Base-by-base conservation (phyloP, 2,329 filamentous ascomycete species). In the Thelonectria rubi region DNA sequence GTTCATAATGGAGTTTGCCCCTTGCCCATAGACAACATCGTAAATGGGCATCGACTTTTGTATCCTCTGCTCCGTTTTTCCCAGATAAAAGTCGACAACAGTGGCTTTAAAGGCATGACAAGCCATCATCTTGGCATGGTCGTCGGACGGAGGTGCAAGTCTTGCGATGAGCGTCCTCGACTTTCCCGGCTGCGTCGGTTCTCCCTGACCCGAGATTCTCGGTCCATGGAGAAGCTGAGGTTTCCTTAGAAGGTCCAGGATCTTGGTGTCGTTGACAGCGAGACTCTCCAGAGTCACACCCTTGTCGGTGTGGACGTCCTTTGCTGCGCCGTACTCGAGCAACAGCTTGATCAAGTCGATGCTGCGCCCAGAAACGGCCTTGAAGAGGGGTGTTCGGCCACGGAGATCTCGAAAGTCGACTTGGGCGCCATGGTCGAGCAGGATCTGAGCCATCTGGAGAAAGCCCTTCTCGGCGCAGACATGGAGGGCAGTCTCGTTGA, bases 21-120 rank as follows among this genome's bases (percentile, higher is more conserved):
- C 58, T 26, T 34, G 30, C 20, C 54, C 54, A 20, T 60, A 60
- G 9, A 60, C n/a, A 26, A 60, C 42, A 9, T 55, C 42, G 21
- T 55, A 60, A n/a, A 60, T 26, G 14, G 58, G 30, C 15, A 50
- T 32, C 11, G 58, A 39, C 10, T 45, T 54, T 17, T 60, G 48
- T 15, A 60, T 45, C 18, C 58, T 48, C 30, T 55, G 42, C 26
- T 60, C 51, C 17, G 24, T 39, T n/a, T 60, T 51, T 4, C 50
- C 51, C 17, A 60, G 47, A 30, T 55, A 34, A 45, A 60, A 60
- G 39, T 60, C 49, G 15, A 53, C 43, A 32, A 60, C 17, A 15
- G 50, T 60, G 4, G 58, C 51, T 20, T 55, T 55, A 51, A 60
- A 60, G n/a, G 58, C 50, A 14, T 55, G 40, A 17, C 58, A 60